phyloP scores from a whole-genome alignment of 768 basidiomycete genomes.

The Suillus decipiens region DNA sequence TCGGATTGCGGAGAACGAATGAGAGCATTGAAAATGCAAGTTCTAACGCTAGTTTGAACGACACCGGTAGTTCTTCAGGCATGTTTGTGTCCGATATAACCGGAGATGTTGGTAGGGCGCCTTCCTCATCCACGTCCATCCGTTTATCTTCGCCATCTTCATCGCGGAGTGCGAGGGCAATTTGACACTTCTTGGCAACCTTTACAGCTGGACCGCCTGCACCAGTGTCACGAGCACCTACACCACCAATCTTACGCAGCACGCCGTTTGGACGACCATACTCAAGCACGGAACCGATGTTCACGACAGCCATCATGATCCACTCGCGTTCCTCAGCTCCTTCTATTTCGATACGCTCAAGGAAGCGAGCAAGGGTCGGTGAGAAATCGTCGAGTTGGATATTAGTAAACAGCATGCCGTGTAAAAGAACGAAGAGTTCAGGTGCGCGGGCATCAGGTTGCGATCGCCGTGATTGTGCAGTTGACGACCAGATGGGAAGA shows the following conservation, averaged over 20 bases:
- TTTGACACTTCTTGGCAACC: slow-evolving; percentile 47
- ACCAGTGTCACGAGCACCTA: slow-evolving; percentile 39
- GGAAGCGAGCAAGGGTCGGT: slow-evolving; percentile 76
- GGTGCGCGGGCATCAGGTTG: slow-evolving; percentile 71
- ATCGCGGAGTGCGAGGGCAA: slow-evolving; percentile 24
- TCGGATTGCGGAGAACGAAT: slow-evolving; percentile 65
- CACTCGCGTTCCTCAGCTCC: slow-evolving; percentile 84
- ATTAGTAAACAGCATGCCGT: slow-evolving; percentile 97
- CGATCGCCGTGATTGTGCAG: slow-evolving; percentile 62
- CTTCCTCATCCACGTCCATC: slow-evolving; percentile 68
- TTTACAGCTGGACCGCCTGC: slow-evolving; percentile 42
- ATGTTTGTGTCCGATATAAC: slow-evolving; percentile 35
- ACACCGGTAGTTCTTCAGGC: slow-evolving; percentile 52
- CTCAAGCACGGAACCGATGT: slow-evolving; percentile 81
- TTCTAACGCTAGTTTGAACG: slow-evolving; percentile 75
- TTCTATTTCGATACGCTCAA: slow-evolving; percentile 85
- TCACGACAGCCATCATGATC: slow-evolving; percentile 94
- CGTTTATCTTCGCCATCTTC: slow-evolving; percentile 47
- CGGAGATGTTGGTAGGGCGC: slow-evolving; percentile 28
- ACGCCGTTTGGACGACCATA: slow-evolving; percentile 79
- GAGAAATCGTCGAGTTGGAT: slow-evolving; percentile 93
- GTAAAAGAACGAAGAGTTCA: slow-evolving; percentile 88
- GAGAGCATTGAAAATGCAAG: slow-evolving; percentile 80
- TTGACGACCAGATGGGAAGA: slow-evolving; percentile 81
- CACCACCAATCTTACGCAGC: slow-evolving; percentile 61